These are phyloP conservation scores for Puccinellia tenuiflora DNA, from an alignment of 176 grass and related monocot genomes.

Conservation along the genomic window DNA sequence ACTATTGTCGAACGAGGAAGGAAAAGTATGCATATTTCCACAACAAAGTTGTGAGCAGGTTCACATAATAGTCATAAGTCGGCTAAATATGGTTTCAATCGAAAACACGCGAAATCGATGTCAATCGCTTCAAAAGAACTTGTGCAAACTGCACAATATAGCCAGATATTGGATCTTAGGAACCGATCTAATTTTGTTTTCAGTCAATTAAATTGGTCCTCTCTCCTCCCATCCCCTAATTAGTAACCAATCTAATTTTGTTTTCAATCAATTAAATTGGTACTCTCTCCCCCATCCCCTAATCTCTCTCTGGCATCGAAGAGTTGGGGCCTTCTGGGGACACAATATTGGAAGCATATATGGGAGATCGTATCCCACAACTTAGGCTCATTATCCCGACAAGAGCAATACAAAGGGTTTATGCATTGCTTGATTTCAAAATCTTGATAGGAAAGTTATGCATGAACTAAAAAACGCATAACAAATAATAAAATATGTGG, in stretches of 20 bases:
- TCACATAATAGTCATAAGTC: neutral
- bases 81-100: neutral
- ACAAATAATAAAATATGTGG: neutral
- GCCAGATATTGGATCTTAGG: neutral
- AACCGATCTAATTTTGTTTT: neutral
- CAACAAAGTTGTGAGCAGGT: neutral
- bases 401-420: neutral
- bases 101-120: neutral
- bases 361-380: neutral
- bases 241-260: neutral
- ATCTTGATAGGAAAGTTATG: neutral
- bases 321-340: neutral
- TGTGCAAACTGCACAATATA: neutral
- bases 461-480: neutral
- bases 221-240: too few relatives aligned
- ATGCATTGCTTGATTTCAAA: neutral
- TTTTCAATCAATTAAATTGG: neutral
- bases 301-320: neutral
- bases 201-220: neutral
- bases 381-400: neutral
- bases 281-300: neutral
- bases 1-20: neutral
- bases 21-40: neutral
- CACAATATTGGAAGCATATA: neutral
- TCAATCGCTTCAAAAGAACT: neutral